Conservation (phyloP, 2,329 filamentous ascomycete genomes). For the Tolypocladium endophyticum region DNA sequence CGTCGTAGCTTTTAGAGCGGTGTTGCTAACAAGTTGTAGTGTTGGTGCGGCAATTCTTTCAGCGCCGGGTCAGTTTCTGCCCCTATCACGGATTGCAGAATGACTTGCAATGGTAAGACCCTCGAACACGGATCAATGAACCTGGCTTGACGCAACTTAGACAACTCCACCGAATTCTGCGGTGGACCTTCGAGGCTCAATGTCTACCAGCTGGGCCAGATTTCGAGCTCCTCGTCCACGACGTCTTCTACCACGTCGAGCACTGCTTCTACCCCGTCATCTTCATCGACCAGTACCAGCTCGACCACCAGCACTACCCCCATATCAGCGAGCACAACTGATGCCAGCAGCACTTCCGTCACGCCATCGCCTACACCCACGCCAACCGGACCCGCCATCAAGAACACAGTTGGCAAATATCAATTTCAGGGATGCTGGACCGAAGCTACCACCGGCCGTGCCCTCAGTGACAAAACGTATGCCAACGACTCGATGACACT, state of each 20-base stretch:
- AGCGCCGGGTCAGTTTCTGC: slow-evolving; percentile 16
- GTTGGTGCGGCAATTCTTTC: slow-evolving; percentile 24
- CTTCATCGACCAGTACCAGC: slow-evolving; percentile 3
- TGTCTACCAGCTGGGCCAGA: slow-evolving; percentile 17
- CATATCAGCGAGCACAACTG: slow-evolving; percentile 11
- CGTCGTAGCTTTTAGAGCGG: not conserved
- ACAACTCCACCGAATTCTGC: slow-evolving; percentile 24
- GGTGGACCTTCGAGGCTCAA: slow-evolving; percentile 24
- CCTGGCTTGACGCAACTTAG: slow-evolving; percentile 5
- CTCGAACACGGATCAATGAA: not conserved
- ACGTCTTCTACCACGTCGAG: slow-evolving; percentile 1
- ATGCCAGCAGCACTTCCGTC: slow-evolving; percentile 6
- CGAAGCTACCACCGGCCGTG: slow-evolving; percentile 19
- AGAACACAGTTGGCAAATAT: slow-evolving; percentile 15
- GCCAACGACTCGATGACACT: slow-evolving; percentile 24
- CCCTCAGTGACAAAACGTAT: slow-evolving; percentile 16
- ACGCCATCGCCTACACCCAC: slow-evolving; percentile 8
- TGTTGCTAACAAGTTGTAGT: slow-evolving; percentile 11
- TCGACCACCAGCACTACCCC: slow-evolving; percentile 8
- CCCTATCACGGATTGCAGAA: slow-evolving; percentile 18
- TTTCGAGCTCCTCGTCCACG: not conserved
- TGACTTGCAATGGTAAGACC: slow-evolving; percentile 20
- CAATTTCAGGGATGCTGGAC: slow-evolving; percentile 25
- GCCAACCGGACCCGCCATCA: slow-evolving; percentile 14
- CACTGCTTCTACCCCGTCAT: not conserved